Conservation (phyloP, 2,329 filamentous ascomycete species). For the Neofusicoccum parvum region DNA sequence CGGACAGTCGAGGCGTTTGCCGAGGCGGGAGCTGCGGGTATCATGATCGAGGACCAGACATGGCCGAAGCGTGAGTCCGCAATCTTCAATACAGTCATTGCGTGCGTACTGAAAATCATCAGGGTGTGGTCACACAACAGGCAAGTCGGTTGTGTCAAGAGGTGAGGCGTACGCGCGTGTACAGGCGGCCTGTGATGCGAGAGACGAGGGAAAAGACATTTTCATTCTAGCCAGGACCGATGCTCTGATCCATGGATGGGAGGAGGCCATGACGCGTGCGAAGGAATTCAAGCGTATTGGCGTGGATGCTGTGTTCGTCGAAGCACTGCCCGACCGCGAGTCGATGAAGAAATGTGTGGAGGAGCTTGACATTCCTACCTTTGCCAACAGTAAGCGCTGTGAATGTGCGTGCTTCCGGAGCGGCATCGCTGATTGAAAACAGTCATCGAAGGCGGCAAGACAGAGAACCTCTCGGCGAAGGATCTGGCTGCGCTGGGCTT, state of each 20-base stretch:
- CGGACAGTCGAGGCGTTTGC: conserved; percentile 50
- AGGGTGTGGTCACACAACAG: conserved; percentile 52
- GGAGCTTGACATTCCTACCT: conserved; percentile 43
- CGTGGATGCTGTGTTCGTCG: conserved; percentile 49
- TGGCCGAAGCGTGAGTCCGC: conserved; percentile 49
- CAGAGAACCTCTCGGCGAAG: conserved; percentile 44
- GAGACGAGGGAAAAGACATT: conserved; percentile 50
- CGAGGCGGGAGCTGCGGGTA: conserved; percentile 40
- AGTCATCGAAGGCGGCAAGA: conserved; percentile 46
- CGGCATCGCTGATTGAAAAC: background rate
- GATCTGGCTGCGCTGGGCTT: conserved; percentile 46
- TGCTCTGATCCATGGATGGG: conserved; percentile 45
- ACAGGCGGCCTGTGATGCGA: conserved; percentile 50
- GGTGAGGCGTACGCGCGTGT: conserved; percentile 51
- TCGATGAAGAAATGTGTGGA: conserved; percentile 42
- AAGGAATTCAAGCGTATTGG: conserved; percentile 48
- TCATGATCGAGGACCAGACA: conserved; percentile 53
- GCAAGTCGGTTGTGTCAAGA: conserved; percentile 49
- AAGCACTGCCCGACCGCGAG: conserved; percentile 48
- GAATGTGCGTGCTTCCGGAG: too few species aligned
- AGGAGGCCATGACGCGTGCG: conserved; percentile 48
- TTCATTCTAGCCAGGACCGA: conserved; percentile 52
- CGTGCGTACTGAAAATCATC: background rate
- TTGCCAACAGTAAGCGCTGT: conserved; percentile 41
- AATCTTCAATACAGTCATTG: background rate